Percentiles rank a stretch among this genome's conserved stretches.
Evolutionary conservation across 2,329 filamentous ascomycete species (phyloP).

Genomic region (Trichophaea hybrida): DNA sequence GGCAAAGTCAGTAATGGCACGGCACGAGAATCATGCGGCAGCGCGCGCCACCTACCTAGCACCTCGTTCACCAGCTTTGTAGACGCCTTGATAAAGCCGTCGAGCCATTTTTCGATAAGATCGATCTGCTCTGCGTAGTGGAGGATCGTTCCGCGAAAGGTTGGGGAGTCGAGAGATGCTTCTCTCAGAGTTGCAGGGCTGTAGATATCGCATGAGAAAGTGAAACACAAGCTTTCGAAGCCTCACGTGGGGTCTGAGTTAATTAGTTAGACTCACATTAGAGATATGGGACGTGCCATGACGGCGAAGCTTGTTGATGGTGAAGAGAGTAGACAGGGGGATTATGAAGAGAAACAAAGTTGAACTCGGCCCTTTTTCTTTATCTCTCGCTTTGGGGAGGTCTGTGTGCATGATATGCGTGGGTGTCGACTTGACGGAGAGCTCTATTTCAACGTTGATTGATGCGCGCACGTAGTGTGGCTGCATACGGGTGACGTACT

Average conservation of each 20-base stretch:
- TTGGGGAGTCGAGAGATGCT: conserved; percentile 89
- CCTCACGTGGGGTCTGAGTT: no score
- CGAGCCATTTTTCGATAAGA: conserved; percentile 82
- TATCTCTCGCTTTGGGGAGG: neutral
- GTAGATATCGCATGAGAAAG: conserved; percentile 1
- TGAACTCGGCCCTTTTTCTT: neutral
- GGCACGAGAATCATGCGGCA: neutral
- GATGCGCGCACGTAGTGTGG: no score
- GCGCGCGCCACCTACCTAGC: conserved; percentile 29
- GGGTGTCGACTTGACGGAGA: neutral
- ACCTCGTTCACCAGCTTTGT: conserved; percentile 51
- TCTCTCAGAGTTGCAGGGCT: conserved; percentile 80
- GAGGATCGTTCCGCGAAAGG: conserved; percentile 72
- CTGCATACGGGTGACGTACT: no score
- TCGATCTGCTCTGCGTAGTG: conserved; percentile 91
- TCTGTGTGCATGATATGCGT: neutral
- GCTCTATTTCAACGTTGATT: no score
- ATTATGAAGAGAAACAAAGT: neutral
- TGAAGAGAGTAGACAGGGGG: neutral
- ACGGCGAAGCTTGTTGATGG: neutral
- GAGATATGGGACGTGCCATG: neutral
- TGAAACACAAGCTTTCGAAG: no score
- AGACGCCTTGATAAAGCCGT: conserved; percentile 49
- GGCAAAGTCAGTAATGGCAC: neutral
- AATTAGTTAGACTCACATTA: neutral